Conservation (phyloP, 352 stramenopile species). For the Phytophthora crassamura region DNA sequence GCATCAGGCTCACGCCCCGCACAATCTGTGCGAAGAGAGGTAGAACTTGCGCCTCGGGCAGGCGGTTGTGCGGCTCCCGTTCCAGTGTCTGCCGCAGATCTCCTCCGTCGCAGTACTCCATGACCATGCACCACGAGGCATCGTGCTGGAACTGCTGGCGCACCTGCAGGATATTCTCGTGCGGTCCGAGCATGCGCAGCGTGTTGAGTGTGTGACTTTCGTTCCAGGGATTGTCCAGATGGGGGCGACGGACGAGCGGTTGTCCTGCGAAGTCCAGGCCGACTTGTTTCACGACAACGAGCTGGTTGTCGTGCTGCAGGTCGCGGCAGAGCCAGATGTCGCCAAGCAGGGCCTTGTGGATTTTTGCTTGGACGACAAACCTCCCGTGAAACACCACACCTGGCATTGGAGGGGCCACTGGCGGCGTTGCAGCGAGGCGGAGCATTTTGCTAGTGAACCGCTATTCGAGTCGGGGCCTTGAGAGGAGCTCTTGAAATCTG, state of each 20-base stretch:
- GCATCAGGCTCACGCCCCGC: constrained; percentile 44
- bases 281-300: constrained; percentile 49
- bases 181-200: constrained; percentile 29
- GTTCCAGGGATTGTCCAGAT: constrained; percentile 53
- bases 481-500: no score
- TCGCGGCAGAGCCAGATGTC: constrained; percentile 48
- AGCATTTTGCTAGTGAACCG: no score
- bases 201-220: constrained; percentile 38
- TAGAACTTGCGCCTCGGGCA: constrained; percentile 31
- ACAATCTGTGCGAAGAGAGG: constrained; percentile 42
- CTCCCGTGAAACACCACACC: constrained; percentile 6
- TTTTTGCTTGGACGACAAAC: constrained; percentile 15
- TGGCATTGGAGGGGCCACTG: no score
- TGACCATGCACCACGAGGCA: constrained; percentile 56
- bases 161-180: constrained; percentile 57
- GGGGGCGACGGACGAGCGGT: constrained; percentile 20
- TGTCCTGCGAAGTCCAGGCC: constrained; percentile 24
- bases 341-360: constrained; percentile 44
- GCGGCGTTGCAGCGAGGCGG: no score
- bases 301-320: constrained; percentile 14
- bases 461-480: no score
- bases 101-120: constrained; percentile 58
- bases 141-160: constrained; percentile 52
- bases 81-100: constrained; percentile 54
- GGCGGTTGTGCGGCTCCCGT: constrained; percentile 18